phyloP scores from a whole-genome alignment of 805 yeast genomes.

The Tanozyma kutaoensis region DNA sequence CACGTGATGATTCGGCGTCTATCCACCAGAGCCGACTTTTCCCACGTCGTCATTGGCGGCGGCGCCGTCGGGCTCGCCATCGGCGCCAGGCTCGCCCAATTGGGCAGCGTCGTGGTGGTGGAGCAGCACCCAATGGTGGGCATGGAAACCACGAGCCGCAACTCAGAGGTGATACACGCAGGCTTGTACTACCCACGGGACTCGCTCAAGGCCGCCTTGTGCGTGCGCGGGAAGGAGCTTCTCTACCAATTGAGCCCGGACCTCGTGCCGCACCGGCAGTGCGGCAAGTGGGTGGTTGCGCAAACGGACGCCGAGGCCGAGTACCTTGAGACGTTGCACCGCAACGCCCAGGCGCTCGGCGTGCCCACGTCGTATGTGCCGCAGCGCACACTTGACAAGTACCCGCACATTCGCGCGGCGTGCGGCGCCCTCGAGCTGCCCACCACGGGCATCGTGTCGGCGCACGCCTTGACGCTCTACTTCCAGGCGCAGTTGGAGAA shows the following conservation, averaged over 20 bases:
- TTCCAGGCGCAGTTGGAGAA: conserved; percentile 40
- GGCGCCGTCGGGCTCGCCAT: conserved; percentile 79
- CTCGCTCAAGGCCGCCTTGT: conserved; percentile 53
- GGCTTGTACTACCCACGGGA: conserved; percentile 71
- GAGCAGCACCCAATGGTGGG: conserved; percentile 62
- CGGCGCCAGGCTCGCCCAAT: conserved; percentile 46
- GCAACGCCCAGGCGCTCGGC: conserved; percentile 34
- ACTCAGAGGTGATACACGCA: conserved; percentile 89
- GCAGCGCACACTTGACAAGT: conserved; percentile 27
- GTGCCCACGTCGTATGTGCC: conserved; percentile 45
- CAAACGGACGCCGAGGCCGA: conserved; percentile 53
- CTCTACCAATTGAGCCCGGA: conserved; percentile 32
- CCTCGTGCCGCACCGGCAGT: conserved; percentile 38
- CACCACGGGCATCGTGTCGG: conserved; percentile 73
- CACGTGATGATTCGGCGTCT: too few species aligned
- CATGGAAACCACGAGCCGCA: conserved; percentile 75
- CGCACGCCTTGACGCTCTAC: conserved; percentile 62
- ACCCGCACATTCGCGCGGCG: conserved; percentile 56
- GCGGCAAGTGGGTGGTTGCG: conserved; percentile 87
- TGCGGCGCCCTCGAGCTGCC: conserved; percentile 60
- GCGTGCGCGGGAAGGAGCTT: conserved; percentile 62
- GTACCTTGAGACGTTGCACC: conserved; percentile 39
- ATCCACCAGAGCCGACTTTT: conserved; percentile 47
- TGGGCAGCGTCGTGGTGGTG: conserved; percentile 44
- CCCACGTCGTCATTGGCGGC: conserved; percentile 70